Conservation (phyloP, 768 basidiomycete genomes). For the Daedaleopsis nitida region DNA sequence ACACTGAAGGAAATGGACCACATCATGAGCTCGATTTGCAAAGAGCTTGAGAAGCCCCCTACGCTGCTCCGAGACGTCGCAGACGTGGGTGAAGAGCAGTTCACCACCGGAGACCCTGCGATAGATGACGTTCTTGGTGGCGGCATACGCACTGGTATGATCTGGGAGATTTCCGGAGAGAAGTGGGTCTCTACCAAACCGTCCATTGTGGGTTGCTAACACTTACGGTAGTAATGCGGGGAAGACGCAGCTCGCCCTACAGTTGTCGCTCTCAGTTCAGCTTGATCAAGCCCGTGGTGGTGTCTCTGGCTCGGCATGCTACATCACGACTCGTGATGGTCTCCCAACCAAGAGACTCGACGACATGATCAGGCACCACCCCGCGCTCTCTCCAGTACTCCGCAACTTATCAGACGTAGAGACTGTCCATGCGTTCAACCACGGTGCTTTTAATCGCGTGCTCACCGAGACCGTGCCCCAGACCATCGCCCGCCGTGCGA, state of each 20-base stretch:
- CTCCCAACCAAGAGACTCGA: conserved; percentile 70
- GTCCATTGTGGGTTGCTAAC: neutral
- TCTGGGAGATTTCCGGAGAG: conserved; percentile 90
- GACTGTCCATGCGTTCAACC: conserved; percentile 57
- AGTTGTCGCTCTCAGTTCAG: conserved; percentile 80
- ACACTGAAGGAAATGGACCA: conserved; percentile 49
- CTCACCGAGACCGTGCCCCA: conserved; percentile 56
- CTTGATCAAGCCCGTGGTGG: conserved; percentile 59
- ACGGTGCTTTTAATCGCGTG: conserved; percentile 55
- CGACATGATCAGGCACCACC: conserved; percentile 60
- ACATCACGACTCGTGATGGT: conserved; percentile 70
- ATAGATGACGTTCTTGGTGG: conserved; percentile 78
- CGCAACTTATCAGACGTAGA: conserved; percentile 61
- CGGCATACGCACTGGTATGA: conserved; percentile 73
- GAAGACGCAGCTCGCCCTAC: conserved; percentile 91
- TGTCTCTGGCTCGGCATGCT: conserved; percentile 69
- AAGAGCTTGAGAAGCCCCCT: conserved; percentile 41
- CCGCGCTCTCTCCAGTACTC: conserved; percentile 42
- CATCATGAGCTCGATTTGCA: conserved; percentile 54
- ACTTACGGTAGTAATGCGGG: conserved; percentile 75
- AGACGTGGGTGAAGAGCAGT: conserved; percentile 44
- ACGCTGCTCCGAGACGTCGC: conserved; percentile 43
- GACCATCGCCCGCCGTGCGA: conserved; percentile 43
- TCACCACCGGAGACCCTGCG: conserved; percentile 72
- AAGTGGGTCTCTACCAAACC: conserved; percentile 53